Conservation (phyloP, 495 filamentous ascomycete species). For the Pseudomonodictys pantanalensis region DNA sequence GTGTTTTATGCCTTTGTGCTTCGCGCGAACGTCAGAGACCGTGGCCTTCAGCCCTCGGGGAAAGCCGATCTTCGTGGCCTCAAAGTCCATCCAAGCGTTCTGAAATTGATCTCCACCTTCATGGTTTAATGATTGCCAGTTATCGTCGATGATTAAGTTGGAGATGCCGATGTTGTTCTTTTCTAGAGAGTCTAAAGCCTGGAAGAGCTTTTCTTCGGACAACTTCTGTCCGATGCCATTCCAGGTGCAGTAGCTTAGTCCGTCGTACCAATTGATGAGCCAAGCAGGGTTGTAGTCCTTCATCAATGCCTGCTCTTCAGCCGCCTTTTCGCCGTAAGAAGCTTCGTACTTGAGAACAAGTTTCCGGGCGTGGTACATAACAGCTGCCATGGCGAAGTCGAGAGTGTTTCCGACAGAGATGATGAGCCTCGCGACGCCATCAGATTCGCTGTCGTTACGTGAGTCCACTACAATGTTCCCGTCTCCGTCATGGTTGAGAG, state of each 20-base stretch:
- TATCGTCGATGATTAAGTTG: conserved; percentile 58
- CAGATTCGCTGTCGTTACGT: conserved; percentile 60
- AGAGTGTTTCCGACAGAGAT: conserved; percentile 72
- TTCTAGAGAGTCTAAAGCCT: conserved; percentile 68
- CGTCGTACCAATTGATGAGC: conserved; percentile 88
- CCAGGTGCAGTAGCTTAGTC: conserved; percentile 83
- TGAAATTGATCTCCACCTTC: conserved; percentile 51
- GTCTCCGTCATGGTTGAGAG: conserved; percentile 62
- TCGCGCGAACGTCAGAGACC: conserved; percentile 62
- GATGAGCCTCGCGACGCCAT: conserved; percentile 61
- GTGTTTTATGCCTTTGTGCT: conserved; percentile 71
- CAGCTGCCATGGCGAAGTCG: conserved; percentile 72
- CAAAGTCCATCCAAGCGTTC: conserved; percentile 66
- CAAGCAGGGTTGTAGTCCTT: conserved; percentile 63
- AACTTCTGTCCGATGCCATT: conserved; percentile 82
- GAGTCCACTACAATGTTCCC: conserved; percentile 69
- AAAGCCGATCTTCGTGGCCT: conserved; percentile 78
- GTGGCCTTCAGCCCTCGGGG: conserved; percentile 72
- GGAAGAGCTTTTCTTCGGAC: conserved; percentile 72
- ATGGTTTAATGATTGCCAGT: conserved; percentile 76
- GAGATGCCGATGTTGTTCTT: conserved; percentile 64
- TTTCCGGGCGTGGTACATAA: conserved; percentile 81
- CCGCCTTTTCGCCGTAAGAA: conserved; percentile 33
- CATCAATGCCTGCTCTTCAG: conserved; percentile 43
- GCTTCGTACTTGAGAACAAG: conserved; percentile 48